Base-by-base conservation (phyloP, 176 grass and related monocot species). In the Lolium multiflorum region DNA sequence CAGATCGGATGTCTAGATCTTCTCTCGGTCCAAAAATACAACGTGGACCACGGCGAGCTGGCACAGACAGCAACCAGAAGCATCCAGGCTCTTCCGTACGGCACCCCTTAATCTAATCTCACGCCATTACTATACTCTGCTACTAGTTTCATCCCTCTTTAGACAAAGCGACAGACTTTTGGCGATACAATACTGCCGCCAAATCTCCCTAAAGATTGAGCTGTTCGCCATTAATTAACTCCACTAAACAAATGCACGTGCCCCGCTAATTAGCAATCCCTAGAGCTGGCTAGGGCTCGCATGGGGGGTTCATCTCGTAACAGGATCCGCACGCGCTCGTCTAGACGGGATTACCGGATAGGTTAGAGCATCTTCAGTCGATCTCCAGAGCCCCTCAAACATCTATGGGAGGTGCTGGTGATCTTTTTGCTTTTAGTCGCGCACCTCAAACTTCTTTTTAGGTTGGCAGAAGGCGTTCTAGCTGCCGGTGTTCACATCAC, bases 41-140 rank as follows among this genome's bases (percentile, higher is more conserved):
- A 4, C 20, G 21, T 72, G 56, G 68, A 52, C 77, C 55, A 0
- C 16, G 63, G 5, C 24, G 63, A 78, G 25, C 80, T 88, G 52
- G 38, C 73, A 14, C 25, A 69, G n/a, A 52, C 60, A 31, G 43
- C 3, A 20, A 20, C 87, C 16, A 6, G 75, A 65, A 84, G 46
- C 44, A 4, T 66, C 82, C 26, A 7, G 81, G n/a, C 74, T 62
- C 81, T 47, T 55, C 75, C 65, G 54, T 79, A 83, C 74, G 69
- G 12, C 2, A 4, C 15, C 9, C 28, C 9, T 47, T 81, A 51
- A 16, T 7, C 3, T 48, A 52, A 75, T 44, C 67, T 4, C 7
- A 7, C 20, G 67, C 67, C 43, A 11, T 8, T 22, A 14, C 13
- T 46, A 35, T 35, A 35, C 31, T 35, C 31, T 35, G 31, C 31